Evolutionary conservation across 192 early-diverging fungal species (phyloP).

Genomic region (Oehlia diaphana): DNA sequence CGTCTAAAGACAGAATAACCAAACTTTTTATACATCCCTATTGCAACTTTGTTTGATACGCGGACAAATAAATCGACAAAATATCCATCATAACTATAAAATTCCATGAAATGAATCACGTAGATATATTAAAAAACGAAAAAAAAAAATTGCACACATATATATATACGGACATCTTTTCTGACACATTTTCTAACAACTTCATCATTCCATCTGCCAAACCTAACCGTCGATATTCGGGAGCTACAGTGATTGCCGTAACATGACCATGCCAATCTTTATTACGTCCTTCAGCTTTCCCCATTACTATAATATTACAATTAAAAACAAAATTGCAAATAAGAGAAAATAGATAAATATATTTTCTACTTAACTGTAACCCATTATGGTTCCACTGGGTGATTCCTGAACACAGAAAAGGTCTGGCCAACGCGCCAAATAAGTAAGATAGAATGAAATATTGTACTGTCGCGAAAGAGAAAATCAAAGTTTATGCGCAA

Average conservation of each 20-base stretch:
- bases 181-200: slow-evolving; percentile 86
- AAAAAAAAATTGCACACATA: background rate
- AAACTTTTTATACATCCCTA: slow-evolving; percentile 89
- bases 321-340: slow-evolving; percentile 1
- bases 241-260: slow-evolving; percentile 94
- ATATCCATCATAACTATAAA: slow-evolving; percentile 69
- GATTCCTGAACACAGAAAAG: slow-evolving; percentile 85
- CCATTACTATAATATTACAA: slow-evolving; percentile 66
- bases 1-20: slow-evolving; percentile 90
- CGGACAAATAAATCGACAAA: slow-evolving; percentile 98
- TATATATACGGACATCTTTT: slow-evolving; percentile 60
- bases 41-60: slow-evolving; percentile 86
- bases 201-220: slow-evolving; percentile 89
- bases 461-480: slow-evolving; percentile 68
- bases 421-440: slow-evolving; percentile 93
- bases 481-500: background rate
- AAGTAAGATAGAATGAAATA: slow-evolving; percentile 90
- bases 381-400: slow-evolving; percentile 71
- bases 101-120: background rate
- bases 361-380: slow-evolving; percentile 62
- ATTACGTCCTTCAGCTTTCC: slow-evolving; percentile 89
- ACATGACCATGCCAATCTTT: slow-evolving; percentile 98
- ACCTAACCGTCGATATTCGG: slow-evolving; percentile 90
- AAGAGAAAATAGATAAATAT: background rate
- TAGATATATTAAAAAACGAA: no score